These are phyloP conservation scores for Pseudonitzschia multiseries DNA, from an alignment of 108 stramenopile species.

Conservation along the genomic window DNA sequence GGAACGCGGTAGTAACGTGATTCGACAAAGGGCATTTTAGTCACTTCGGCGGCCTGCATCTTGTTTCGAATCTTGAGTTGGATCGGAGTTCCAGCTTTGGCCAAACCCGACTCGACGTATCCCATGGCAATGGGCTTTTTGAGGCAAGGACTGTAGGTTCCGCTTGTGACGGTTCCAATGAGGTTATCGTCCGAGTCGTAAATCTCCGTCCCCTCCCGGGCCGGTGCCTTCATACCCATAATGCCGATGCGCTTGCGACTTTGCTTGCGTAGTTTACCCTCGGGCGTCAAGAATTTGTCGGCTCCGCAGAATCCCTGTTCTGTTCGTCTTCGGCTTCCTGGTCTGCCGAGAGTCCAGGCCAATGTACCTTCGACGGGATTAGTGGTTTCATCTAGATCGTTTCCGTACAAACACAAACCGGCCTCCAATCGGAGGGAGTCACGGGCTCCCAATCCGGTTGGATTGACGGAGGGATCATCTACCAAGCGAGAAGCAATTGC, in stretches of 20 bases:
- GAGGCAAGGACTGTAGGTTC: constrained; percentile 91
- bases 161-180: constrained; percentile 95
- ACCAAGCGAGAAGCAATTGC: constrained; percentile 78
- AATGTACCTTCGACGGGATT: constrained; percentile 92
- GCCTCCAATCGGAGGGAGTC: constrained; percentile 98
- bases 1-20: constrained; percentile 92
- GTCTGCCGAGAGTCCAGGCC: constrained; percentile 92
- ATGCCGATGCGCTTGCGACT: constrained; percentile 93
- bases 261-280: constrained; percentile 90
- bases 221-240: constrained; percentile 95
- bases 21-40: constrained; percentile 98
- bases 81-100: constrained; percentile 88
- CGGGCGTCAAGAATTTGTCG: constrained; percentile 84
- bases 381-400: constrained; percentile 93
- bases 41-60: constrained; percentile 83
- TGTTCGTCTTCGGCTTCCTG: constrained; percentile 81
- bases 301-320: constrained; percentile 97
- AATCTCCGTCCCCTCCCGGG: constrained; percentile 91
- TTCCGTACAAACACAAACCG: constrained; percentile 97
- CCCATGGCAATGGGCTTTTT: constrained; percentile 99
- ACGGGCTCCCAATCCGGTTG: constrained; percentile 96
- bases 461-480: constrained; percentile 77
- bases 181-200: constrained; percentile 79
- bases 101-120: constrained; percentile 80
- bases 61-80: constrained; percentile 90